Conservation (phyloP, 345 rosid species). For the Brassica nigra region DNA sequence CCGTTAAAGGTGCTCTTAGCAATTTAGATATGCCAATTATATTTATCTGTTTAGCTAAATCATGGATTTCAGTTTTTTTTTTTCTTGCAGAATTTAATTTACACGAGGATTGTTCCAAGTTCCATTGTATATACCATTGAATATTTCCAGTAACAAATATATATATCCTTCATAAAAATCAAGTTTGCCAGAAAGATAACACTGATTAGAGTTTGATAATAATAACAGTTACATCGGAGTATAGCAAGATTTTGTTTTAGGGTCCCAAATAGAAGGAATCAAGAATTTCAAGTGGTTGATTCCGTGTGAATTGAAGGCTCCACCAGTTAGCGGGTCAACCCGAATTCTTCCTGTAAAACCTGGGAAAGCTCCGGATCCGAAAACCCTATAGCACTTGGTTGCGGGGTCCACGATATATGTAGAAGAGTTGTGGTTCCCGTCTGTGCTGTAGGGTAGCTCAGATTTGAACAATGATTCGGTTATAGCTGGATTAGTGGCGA, state of each 20-base stretch:
- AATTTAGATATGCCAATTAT: too few species aligned
- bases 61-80: too few species aligned
- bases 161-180: neutral
- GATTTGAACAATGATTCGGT: constrained; percentile 40
- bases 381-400: constrained; percentile 47
- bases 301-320: constrained; percentile 60
- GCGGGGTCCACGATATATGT: constrained; percentile 38
- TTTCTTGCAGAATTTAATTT: too few species aligned
- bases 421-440: neutral
- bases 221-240: constrained; percentile 35
- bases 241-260: constrained; percentile 47
- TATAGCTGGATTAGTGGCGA: constrained; percentile 50
- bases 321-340: constrained; percentile 51
- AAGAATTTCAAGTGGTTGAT: constrained; percentile 53
- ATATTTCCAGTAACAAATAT: neutral
- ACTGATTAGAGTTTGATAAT: neutral
- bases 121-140: neutral
- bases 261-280: constrained; percentile 71
- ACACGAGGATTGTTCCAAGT: neutral
- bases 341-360: constrained; percentile 52
- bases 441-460: neutral
- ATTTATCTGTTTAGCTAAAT: too few species aligned
- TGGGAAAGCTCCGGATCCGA: constrained; percentile 58
- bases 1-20: too few species aligned
- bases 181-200: neutral